Conservation (phyloP, 2,329 filamentous ascomycete species). For the Fusarium agapanthi region DNA sequence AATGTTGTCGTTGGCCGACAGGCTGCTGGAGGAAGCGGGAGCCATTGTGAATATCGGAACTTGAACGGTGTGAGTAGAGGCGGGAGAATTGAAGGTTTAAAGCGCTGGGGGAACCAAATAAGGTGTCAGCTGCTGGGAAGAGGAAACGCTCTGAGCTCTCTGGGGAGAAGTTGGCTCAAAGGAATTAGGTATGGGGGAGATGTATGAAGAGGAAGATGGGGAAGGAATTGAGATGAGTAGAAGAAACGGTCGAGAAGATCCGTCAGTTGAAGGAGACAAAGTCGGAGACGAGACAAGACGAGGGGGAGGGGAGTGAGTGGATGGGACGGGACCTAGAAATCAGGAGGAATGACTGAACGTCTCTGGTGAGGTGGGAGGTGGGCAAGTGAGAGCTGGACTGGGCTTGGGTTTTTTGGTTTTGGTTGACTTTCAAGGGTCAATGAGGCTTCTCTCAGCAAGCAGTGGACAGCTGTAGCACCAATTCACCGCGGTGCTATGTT, state of each 20-base stretch:
- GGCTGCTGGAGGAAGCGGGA: slow-evolving; percentile 60
- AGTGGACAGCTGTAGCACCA: slow-evolving; percentile 14
- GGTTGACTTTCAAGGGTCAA: slow-evolving; percentile 40
- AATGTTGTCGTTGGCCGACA: slow-evolving; percentile 98
- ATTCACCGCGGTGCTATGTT: slow-evolving; percentile 18
- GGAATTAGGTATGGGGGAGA: slow-evolving; percentile 42
- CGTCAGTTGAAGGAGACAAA: slow-evolving; percentile 40
- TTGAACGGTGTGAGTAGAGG: slow-evolving; percentile 35
- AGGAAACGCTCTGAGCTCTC: slow-evolving; percentile 41
- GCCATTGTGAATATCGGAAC: slow-evolving; percentile 57
- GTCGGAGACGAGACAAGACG: slow-evolving; percentile 12
- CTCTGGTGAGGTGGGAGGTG: slow-evolving; percentile 38
- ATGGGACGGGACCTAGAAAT: slow-evolving; percentile 38
- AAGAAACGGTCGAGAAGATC: slow-evolving; percentile 38
- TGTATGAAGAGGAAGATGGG: slow-evolving; percentile 33
- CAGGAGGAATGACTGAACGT: slow-evolving; percentile 38
- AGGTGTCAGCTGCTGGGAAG: slow-evolving; percentile 36
- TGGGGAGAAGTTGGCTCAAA: slow-evolving; percentile 35
- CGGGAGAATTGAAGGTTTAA: slow-evolving; percentile 15
- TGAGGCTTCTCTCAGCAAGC: slow-evolving; percentile 38
- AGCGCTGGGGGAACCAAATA: slow-evolving; percentile 36
- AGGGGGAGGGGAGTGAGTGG: slow-evolving; percentile 23
- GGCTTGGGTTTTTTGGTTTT: slow-evolving; percentile 41
- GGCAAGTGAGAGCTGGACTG: slow-evolving; percentile 41
- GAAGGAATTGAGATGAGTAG: slow-evolving; percentile 30